These are phyloP conservation scores for Spinellus fusiger DNA, from an alignment of 192 early-diverging fungal genomes.

Conservation along the genomic window DNA sequence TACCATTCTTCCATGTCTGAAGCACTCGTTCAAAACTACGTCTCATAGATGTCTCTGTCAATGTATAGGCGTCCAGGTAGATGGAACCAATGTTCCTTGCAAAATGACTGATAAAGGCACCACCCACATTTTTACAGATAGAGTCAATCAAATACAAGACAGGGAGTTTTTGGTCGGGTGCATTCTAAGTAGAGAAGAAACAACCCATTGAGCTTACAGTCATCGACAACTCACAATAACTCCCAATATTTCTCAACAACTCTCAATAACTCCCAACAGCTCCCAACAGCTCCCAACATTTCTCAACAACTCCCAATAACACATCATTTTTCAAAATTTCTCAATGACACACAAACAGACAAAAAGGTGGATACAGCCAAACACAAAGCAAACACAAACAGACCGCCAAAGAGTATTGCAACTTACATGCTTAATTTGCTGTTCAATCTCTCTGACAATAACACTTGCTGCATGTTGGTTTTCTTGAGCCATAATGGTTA, in stretches of 20 bases:
- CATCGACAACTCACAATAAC: too few species aligned
- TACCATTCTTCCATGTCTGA: slow-evolving; percentile 73
- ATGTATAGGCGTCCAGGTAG: slow-evolving; percentile 72
- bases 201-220: neutral
- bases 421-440: slow-evolving; percentile 45
- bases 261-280: too few species aligned
- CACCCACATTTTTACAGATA: slow-evolving; percentile 91
- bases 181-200: slow-evolving; percentile 46
- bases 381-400: neutral
- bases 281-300: too few species aligned
- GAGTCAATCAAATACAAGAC: slow-evolving; percentile 91
- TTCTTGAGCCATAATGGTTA: slow-evolving; percentile 82
- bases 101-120: slow-evolving; percentile 68
- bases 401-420: too few species aligned
- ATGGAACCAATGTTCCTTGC: slow-evolving; percentile 60
- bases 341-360: too few species aligned
- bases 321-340: too few species aligned
- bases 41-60: slow-evolving; percentile 59
- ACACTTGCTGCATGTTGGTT: slow-evolving; percentile 56
- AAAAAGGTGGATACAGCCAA: too few species aligned
- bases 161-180: slow-evolving; percentile 75
- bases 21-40: slow-evolving; percentile 71
- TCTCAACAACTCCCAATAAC: too few species aligned
- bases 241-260: too few species aligned
- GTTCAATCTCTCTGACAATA: slow-evolving; percentile 75